These are phyloP conservation scores for Botrytis deweyae DNA, from an alignment of 2,329 filamentous ascomycete species.

Conservation along the genomic window DNA sequence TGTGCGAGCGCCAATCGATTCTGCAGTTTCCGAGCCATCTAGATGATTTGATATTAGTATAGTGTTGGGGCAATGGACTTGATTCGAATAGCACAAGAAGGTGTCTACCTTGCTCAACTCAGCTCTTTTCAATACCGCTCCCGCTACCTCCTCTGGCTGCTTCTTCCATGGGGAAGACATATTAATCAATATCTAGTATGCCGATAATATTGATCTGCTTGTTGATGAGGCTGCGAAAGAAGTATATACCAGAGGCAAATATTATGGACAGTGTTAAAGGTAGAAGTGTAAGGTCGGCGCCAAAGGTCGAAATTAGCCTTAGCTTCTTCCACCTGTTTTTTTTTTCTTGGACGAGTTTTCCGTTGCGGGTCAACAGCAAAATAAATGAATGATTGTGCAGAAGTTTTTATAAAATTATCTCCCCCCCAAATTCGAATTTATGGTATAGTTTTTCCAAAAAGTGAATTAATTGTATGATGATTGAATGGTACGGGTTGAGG, in stretches of 20 bases:
- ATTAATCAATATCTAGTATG: slow-evolving; percentile 1
- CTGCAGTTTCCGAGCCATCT: slow-evolving; percentile 93
- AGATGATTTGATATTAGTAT: slow-evolving; percentile 30
- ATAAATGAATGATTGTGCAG: slow-evolving; percentile 1
- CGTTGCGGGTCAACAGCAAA: slow-evolving; percentile 15
- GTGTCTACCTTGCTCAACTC: slow-evolving; percentile 71
- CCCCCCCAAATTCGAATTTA: background rate
- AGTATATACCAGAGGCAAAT: slow-evolving; percentile 1
- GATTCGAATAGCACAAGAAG: slow-evolving; percentile 19
- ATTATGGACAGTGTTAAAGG: slow-evolving; percentile 14
- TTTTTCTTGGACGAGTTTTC: slow-evolving; percentile 17
- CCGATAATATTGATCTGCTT: background rate
- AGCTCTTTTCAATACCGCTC: slow-evolving; percentile 69
- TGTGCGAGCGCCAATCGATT: slow-evolving; percentile 93
- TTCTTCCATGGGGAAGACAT: slow-evolving; percentile 64
- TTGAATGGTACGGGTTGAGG: background rate
- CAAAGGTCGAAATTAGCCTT: slow-evolving; percentile 23
- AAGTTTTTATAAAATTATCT: background rate
- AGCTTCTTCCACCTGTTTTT: slow-evolving; percentile 20
- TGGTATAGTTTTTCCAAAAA: background rate
- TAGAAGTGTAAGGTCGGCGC: slow-evolving; percentile 25
- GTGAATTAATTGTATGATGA: slow-evolving; percentile 11
- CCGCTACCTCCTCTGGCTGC: slow-evolving; percentile 63
- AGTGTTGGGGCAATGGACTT: slow-evolving; percentile 2
- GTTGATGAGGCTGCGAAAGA: background rate